Conservation (phyloP, 2,329 filamentous ascomycete species). For the Penicillium corylophilum region DNA sequence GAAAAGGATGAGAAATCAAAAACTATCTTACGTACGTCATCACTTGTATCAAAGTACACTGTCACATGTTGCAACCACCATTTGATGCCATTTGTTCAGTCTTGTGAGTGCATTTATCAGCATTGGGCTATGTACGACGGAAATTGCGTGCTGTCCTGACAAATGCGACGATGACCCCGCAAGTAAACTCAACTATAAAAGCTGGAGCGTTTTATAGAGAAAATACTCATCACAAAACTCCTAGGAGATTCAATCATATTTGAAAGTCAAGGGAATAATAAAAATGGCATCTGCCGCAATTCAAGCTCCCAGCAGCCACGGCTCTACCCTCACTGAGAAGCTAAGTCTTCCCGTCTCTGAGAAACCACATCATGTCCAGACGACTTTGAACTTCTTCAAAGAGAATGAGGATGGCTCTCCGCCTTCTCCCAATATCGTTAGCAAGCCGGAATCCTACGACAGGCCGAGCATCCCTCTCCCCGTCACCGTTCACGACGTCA, state of each 20-base stretch:
- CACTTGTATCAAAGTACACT: neutral
- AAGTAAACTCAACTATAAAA: slow-evolving; percentile 13
- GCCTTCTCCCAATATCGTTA: slow-evolving; percentile 39
- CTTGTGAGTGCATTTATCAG: slow-evolving; percentile 29
- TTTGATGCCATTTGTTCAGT: neutral
- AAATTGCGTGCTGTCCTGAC: slow-evolving; percentile 37
- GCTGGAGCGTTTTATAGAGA: neutral
- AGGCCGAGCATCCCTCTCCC: slow-evolving; percentile 41
- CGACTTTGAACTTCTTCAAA: slow-evolving; percentile 50
- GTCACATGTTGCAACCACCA: slow-evolving; percentile 10
- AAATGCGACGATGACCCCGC: slow-evolving; percentile 27
- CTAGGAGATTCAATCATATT: neutral
- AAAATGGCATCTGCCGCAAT: slow-evolving; percentile 34
- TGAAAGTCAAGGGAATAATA: no score
- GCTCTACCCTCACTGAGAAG: slow-evolving; percentile 12
- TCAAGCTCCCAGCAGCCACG: slow-evolving; percentile 16
- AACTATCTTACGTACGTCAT: no score
- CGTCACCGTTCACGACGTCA: slow-evolving; percentile 44
- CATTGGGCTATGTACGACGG: slow-evolving; percentile 20
- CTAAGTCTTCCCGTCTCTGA: slow-evolving; percentile 17
- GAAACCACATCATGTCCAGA: slow-evolving; percentile 38
- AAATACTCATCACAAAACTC: neutral
- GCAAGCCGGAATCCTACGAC: slow-evolving; percentile 42
- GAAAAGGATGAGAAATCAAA: neutral
- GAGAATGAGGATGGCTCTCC: slow-evolving; percentile 45